These are phyloP conservation scores for Nepenthes mirabilis DNA, from an alignment of 148 eudicot species.

Conservation along the genomic window DNA sequence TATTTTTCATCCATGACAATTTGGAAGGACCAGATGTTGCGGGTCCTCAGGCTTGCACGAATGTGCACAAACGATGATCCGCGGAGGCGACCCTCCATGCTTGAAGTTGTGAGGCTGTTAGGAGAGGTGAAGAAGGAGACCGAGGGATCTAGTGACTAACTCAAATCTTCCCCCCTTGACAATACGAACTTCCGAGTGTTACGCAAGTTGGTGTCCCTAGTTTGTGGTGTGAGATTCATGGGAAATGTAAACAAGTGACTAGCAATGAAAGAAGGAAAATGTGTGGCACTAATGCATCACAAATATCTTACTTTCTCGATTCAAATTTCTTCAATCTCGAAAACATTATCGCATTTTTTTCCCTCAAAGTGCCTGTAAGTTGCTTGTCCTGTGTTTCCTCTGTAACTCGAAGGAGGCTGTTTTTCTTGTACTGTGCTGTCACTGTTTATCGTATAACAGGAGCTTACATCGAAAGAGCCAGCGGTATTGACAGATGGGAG, in stretches of 20 bases:
- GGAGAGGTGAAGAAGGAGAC: slow-evolving; percentile 29
- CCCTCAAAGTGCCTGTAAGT: too few species aligned
- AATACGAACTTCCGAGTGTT: too few species aligned
- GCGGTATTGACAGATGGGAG: too few species aligned
- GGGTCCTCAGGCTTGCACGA: slow-evolving; percentile 56
- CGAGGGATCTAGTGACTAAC: slow-evolving; percentile 2
- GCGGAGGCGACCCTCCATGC: slow-evolving; percentile 68
- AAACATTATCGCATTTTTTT: too few species aligned
- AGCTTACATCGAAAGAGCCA: too few species aligned
- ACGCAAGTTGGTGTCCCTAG: background rate
- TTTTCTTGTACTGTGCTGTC: too few species aligned
- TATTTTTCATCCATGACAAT: slow-evolving; percentile 16
- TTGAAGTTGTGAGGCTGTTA: slow-evolving; percentile 59
- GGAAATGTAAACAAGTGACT: background rate
- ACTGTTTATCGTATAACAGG: too few species aligned
- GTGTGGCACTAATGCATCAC: slow-evolving; percentile 3
- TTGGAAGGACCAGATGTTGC: slow-evolving; percentile 53
- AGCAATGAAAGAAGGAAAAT: too few species aligned
- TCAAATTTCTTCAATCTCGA: too few species aligned
- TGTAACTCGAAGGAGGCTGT: too few species aligned
- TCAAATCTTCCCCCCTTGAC: background rate
- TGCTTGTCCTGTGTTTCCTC: too few species aligned
- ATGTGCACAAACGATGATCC: slow-evolving; percentile 72
- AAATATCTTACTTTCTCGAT: slow-evolving; percentile 1
- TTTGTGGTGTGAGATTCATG: background rate